Evolutionary conservation across 73 alveolate genomes (phyloP).

Genomic region (Paramecium octaurelia): DNA sequence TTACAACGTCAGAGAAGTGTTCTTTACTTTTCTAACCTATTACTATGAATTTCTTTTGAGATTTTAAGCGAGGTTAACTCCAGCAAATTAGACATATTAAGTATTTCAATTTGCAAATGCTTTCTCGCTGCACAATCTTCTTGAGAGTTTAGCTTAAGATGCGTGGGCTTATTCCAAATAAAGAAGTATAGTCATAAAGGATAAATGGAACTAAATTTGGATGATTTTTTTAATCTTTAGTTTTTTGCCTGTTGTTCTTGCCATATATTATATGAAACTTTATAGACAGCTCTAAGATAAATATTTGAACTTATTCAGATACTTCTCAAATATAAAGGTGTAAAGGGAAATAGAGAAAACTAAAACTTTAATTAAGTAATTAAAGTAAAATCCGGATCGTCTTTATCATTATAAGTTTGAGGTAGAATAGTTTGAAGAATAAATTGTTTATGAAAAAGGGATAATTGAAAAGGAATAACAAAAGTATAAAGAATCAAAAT

Average conservation of each 20-base stretch:
- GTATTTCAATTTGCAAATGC: slow-evolving; percentile 46
- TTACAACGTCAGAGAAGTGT: not conserved
- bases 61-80: not conserved
- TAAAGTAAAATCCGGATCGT: not conserved
- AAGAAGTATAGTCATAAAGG: not conserved
- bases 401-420: not conserved
- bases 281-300: not conserved
- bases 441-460: not conserved
- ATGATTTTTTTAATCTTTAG: not conserved
- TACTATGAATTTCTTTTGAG: not conserved
- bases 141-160: not conserved
- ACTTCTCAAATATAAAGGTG: not conserved
- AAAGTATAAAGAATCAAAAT: not conserved
- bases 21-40: not conserved
- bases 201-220: slow-evolving; percentile 13
- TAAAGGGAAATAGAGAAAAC: not conserved
- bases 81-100: not conserved
- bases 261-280: not conserved
- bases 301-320: not conserved
- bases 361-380: not conserved
- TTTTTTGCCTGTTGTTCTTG: not conserved
- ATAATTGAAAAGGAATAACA: not conserved
- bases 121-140: not conserved
- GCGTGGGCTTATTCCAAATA: not conserved
- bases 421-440: not conserved